phyloP scores from a whole-genome alignment of 495 filamentous ascomycete species.

The Platismatia glauca region DNA sequence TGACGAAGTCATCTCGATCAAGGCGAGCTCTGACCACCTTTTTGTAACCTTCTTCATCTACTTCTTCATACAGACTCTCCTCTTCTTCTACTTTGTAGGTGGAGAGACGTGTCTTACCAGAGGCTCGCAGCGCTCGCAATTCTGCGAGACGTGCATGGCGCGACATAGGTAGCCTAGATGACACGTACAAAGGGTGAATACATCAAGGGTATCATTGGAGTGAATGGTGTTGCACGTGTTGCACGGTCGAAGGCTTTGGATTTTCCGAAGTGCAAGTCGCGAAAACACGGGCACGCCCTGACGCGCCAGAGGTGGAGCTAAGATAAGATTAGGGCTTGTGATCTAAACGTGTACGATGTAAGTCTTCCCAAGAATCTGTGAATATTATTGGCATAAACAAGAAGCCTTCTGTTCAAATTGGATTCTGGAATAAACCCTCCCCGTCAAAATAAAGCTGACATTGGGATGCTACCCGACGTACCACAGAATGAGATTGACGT shows the following conservation, averaged over 20 bases:
- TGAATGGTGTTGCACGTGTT: not conserved
- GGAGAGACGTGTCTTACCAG: constrained; percentile 82
- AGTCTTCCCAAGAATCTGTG: too few species aligned
- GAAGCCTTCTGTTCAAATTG: too few species aligned
- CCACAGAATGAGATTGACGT: too few species aligned
- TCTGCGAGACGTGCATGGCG: constrained; percentile 50
- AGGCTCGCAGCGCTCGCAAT: constrained; percentile 71
- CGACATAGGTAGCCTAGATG: constrained; percentile 11
- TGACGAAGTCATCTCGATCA: constrained; percentile 93
- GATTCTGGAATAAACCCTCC: too few species aligned
- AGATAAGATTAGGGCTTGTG: constrained; percentile 3
- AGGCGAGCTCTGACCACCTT: constrained; percentile 84
- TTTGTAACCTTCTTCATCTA: constrained; percentile 95
- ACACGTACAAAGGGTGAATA: not conserved
- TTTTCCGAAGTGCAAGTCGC: not conserved
- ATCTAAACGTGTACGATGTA: too few species aligned
- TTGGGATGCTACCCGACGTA: not conserved
- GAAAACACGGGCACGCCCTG: not conserved
- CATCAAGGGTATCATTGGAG: not conserved
- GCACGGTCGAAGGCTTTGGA: too few species aligned
- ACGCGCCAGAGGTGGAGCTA: not conserved
- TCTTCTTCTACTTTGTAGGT: constrained; percentile 84
- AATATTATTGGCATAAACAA: too few species aligned
- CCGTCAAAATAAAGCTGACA: too few species aligned
- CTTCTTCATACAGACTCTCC: constrained; percentile 84